A percentile compares a stretch with the other conserved stretches of the same genome.
Conservation (phyloP, 2,329 filamentous ascomycete genomes). For the Penicillium sp. region DNA sequence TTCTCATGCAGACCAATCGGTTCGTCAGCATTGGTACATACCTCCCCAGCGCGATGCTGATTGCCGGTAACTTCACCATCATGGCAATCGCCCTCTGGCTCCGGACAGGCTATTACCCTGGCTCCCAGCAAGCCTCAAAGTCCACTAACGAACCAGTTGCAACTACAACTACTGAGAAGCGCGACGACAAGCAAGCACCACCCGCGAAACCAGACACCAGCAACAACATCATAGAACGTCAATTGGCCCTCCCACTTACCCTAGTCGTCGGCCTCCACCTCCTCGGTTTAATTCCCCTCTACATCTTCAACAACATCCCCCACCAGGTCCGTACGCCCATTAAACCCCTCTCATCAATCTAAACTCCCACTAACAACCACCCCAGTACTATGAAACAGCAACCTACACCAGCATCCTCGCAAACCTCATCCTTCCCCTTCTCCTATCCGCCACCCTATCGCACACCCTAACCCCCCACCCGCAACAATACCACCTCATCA, state of each 20-base stretch:
- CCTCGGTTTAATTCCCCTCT: slow-evolving; percentile 69
- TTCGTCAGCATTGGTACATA: slow-evolving; percentile 99
- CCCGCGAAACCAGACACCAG: slow-evolving; percentile 20
- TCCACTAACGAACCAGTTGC: no score
- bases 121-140: no score
- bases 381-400: slow-evolving; percentile 50
- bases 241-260: slow-evolving; percentile 49
- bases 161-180: no score
- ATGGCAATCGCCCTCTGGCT: slow-evolving; percentile 94
- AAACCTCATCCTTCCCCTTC: slow-evolving; percentile 50
- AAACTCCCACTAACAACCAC: slow-evolving; percentile 12
- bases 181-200: no score
- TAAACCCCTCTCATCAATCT: no score
- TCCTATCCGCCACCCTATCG: slow-evolving; percentile 52
- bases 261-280: slow-evolving; percentile 67
- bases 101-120: slow-evolving; percentile 61
- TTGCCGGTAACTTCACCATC: slow-evolving; percentile 90
- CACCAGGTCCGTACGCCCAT: slow-evolving; percentile 59
- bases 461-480: no score
- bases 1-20: slow-evolving; percentile 79
- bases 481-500: slow-evolving; percentile 69
- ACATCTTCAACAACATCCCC: slow-evolving; percentile 69
- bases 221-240: slow-evolving; percentile 27
- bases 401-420: slow-evolving; percentile 52
- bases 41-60: slow-evolving; percentile 90